Evolutionary conservation across 73 alveolate species (phyloP), one percentile per base, ranked within the genome.

Genomic region (Paraurostyla sp.): DNA sequence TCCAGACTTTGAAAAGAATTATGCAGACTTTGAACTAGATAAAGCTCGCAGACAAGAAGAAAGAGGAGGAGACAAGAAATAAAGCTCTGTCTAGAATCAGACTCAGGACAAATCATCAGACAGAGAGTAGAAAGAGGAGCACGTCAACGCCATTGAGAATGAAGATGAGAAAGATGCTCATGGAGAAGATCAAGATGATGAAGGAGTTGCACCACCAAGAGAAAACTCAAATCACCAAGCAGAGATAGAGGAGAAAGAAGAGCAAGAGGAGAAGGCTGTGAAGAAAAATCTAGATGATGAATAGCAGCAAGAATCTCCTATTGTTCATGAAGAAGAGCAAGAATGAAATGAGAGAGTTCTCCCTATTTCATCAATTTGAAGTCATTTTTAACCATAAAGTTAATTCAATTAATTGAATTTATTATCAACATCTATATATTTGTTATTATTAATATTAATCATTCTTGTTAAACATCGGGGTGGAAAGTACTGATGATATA

Each of bases 131-230:
- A n/a, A 52, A 35, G 13, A 52, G 23, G 69, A 52, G 30, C 13
- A 20, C 23, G 69, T 9, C 69, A 52, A n/a, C n/a, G n/a, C n/a
- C n/a, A 52, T 6, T 52, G 36, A 13, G 69, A 52, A 52, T 6
- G 33, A n/a, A 20, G 33, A 35, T 52, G 22, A 52, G 33, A 52
- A 52, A 20, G 69, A 25, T 52, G 38, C 69, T 6, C 13, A 52
- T 18, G 36, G 13, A 18, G 69, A 52, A 52, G 33, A 35, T 35
- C 69, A 13, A 25, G 23, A 52, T 6, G 69, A 52, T 52, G 69
- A 52, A n/a, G 69, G 23, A 52, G 69, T 18, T 18, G 69, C 69
- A 52, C 56, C 56, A 45, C n/a, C n/a, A n/a, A n/a, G n/a, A n/a
- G n/a, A n/a, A n/a, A n/a, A n/a, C n/a, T n/a, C n/a, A 16, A 45